Percentiles rank a stretch among this genome's conserved stretches.
Evolutionary conservation across 1,139 yeast genomes (phyloP).

Genomic region (Hyphopichia fennica): DNA sequence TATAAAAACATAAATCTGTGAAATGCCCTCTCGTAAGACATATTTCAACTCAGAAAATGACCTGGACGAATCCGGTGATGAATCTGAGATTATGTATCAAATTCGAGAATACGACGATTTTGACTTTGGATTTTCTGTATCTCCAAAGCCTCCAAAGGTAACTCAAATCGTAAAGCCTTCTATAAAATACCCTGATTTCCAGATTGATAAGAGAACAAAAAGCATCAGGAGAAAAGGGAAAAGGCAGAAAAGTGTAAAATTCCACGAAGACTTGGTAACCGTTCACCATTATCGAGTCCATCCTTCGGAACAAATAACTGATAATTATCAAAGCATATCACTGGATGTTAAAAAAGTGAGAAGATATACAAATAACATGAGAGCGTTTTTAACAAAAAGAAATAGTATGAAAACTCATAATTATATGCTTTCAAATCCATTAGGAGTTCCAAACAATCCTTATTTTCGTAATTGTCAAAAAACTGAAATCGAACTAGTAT

Average conservation of each 20-base stretch:
- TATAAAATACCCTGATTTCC: background rate
- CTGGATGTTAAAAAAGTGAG: too few species aligned
- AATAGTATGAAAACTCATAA: background rate
- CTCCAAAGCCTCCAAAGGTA: too few species aligned
- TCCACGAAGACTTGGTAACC: background rate
- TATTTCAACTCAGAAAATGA: too few species aligned
- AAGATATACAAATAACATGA: too few species aligned
- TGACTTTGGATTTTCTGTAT: conserved; percentile 1
- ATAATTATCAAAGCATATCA: too few species aligned
- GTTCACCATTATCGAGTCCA: too few species aligned
- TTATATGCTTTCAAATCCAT: background rate
- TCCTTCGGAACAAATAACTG: too few species aligned
- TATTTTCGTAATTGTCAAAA: background rate
- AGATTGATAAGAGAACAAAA: background rate
- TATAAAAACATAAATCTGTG: too few species aligned
- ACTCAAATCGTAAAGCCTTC: too few species aligned
- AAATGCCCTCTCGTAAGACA: too few species aligned
- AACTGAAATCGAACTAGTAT: background rate
- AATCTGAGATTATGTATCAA: too few species aligned
- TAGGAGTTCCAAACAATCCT: conserved; percentile 2
- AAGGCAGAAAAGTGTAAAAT: background rate
- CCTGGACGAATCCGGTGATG: too few species aligned
- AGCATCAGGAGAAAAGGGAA: background rate
- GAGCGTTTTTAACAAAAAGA: background rate
- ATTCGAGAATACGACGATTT: background rate